Evolutionary conservation across 176 grass and related monocot species (phyloP).

Genomic region (Sorghum bicolor): DNA sequence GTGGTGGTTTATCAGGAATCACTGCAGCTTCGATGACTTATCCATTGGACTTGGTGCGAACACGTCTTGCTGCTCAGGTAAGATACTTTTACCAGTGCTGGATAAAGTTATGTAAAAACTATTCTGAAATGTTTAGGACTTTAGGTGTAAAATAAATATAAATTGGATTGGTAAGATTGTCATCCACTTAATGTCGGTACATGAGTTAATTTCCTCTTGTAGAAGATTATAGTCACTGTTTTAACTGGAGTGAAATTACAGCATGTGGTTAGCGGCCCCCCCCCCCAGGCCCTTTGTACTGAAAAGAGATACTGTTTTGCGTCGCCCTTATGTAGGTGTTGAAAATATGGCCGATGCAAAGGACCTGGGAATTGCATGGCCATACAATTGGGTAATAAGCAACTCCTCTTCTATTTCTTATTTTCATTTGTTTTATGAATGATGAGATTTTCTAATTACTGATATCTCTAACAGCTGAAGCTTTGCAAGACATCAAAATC

Average conservation of each 20-base stretch:
- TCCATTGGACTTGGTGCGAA: constrained; percentile 83
- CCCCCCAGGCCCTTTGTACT: no score
- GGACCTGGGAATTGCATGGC: no score
- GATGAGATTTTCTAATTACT: no score
- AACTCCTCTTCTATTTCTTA: no score
- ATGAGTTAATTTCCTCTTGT: background rate
- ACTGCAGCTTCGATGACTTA: constrained; percentile 91
- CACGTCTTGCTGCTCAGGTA: constrained; percentile 91
- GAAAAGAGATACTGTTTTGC: no score
- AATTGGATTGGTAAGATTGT: background rate
- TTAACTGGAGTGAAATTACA: background rate
- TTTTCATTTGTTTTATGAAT: no score
- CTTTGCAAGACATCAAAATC: no score
- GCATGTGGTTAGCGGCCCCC: no score
- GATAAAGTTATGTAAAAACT: background rate
- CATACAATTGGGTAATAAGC: no score
- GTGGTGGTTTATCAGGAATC: constrained; percentile 88
- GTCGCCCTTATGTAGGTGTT: no score
- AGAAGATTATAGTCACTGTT: constrained; percentile 5
- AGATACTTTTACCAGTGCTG: constrained; percentile 7
- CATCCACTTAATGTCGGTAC: background rate
- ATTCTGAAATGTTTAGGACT: background rate
- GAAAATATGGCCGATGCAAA: no score
- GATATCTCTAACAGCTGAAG: no score
- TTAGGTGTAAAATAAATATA: background rate